Base-by-base conservation (phyloP, 2,329 filamentous ascomycete genomes). In the Microcyclosporella mali region DNA sequence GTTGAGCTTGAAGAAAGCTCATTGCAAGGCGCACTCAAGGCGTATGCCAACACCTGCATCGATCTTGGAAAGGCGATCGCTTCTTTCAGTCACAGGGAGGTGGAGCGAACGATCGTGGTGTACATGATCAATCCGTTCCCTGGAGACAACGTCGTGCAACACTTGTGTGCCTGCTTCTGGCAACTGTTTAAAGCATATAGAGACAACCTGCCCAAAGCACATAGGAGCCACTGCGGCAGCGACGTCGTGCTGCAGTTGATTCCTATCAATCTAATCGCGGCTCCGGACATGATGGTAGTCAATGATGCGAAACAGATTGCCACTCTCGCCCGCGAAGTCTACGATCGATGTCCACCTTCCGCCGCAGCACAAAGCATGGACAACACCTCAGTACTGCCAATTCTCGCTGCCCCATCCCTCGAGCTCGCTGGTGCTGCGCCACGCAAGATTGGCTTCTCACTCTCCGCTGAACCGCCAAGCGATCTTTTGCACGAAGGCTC, bases 181-280 rank as follows among this genome's bases (percentile, higher is more conserved):
- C 72, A 77, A 30, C 76, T 90, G 4, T 85, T 82, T 52, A 79
- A 85, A 48, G 66, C 75, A 3, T 85, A 84, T 56, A 73, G 71
- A 16, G 60, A 77, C 17, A 73, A 77, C 30, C 75, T 89, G 6
- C 83, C 82, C 48, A 79, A 85, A 47, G 65, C 74, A 7, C 83
- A 82, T 53, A 73, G 71, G 15, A 60, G 75, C 18, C 38, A 47
- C 34, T 37, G 42, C 35, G 39, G 39, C 59, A 66, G 42, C 36
- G 84, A 90, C 43, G 60, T 92, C n/a, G 81, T 88, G 3, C 68
- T 94, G 14, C 87, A 94, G 58, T 72, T 94, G 2, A 68, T 94
- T 1, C 82, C 87, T 0, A 71, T 82, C 12, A 76, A 79, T 43
- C 70, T 81, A n/a, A 64, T 92, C 7, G 79, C 82, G 6, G 82